These are phyloP conservation scores for Codiaeum variegatum DNA, from an alignment of 441 rosid species.

Conservation along the genomic window DNA sequence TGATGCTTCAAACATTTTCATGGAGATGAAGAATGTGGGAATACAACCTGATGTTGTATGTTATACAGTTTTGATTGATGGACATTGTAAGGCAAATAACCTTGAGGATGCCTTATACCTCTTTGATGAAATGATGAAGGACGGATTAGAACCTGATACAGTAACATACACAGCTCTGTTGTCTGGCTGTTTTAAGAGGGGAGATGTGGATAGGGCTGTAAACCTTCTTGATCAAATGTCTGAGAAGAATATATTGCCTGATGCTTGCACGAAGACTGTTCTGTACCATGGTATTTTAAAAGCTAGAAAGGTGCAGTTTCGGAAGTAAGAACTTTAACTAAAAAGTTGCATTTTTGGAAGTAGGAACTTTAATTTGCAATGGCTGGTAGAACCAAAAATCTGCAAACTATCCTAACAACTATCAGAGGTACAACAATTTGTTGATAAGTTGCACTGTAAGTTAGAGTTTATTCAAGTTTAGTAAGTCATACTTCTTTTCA, in stretches of 20 bases:
- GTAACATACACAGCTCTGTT: constrained; percentile 54
- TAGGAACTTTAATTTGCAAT: constrained; percentile 2
- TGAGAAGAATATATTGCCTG: constrained; percentile 29
- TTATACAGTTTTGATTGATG: constrained; percentile 30
- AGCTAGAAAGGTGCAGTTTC: background rate
- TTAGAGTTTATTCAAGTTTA: background rate
- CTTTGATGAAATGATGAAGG: constrained; percentile 42
- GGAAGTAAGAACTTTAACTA: background rate
- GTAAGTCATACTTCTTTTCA: constrained; percentile 1
- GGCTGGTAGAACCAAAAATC: constrained; percentile 1
- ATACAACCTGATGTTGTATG: constrained; percentile 41
- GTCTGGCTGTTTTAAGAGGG: constrained; percentile 34
- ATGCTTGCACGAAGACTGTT: constrained; percentile 19
- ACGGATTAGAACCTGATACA: constrained; percentile 60
- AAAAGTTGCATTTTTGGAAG: background rate
- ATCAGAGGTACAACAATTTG: background rate
- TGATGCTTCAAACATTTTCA: constrained; percentile 29
- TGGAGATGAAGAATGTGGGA: constrained; percentile 33
- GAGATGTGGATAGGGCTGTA: constrained; percentile 39
- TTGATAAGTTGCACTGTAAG: background rate
- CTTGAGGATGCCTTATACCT: constrained; percentile 23
- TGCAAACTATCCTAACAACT: background rate
- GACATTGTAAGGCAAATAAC: constrained; percentile 14
- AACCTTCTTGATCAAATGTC: constrained; percentile 37
- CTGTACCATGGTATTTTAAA: constrained; percentile 16